phyloP scores from a whole-genome alignment of 2,329 filamentous ascomycete genomes.

The Colletotrichum plurivorum region DNA sequence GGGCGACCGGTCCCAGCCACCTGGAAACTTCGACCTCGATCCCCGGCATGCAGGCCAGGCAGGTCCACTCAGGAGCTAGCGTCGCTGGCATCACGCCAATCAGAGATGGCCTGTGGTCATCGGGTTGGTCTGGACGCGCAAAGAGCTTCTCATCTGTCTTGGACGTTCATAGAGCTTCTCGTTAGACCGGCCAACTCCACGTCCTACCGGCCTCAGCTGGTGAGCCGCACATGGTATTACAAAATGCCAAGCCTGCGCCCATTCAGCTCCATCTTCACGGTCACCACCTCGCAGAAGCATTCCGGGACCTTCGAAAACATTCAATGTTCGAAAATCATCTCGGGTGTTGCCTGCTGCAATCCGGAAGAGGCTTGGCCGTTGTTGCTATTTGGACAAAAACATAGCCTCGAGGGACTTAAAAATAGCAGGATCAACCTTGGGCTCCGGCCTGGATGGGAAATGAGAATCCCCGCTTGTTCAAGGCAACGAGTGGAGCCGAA shows the following conservation, averaged over 20 bases:
- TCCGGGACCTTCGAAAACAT: conserved; percentile 7
- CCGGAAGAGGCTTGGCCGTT: conserved; percentile 16
- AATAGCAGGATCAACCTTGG: conserved; percentile 35
- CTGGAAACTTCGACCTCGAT: conserved; percentile 25
- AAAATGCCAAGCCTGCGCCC: too few species aligned
- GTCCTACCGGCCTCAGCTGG: too few species aligned
- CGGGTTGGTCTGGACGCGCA: not conserved
- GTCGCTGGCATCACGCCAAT: conserved; percentile 6
- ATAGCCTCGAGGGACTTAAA: conserved; percentile 7
- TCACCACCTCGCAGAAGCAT: conserved; percentile 1
- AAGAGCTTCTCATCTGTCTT: not conserved
- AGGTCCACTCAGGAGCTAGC: conserved; percentile 13
- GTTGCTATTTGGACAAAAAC: conserved; percentile 23
- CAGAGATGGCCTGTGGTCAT: not conserved
- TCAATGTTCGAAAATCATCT: conserved; percentile 18
- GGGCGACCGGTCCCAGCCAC: conserved; percentile 30
- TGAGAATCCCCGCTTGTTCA: conserved; percentile 31
- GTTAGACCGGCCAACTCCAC: not conserved
- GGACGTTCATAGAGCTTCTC: not conserved
- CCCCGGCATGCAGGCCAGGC: conserved; percentile 22
- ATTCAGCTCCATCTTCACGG: not conserved
- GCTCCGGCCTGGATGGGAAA: conserved; percentile 24
- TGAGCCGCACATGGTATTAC: too few species aligned
- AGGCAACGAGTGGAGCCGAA: conserved; percentile 19
- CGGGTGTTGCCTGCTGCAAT: conserved; percentile 16